Conservation (phyloP, 306 rosid genomes). For the Morella rubra region DNA sequence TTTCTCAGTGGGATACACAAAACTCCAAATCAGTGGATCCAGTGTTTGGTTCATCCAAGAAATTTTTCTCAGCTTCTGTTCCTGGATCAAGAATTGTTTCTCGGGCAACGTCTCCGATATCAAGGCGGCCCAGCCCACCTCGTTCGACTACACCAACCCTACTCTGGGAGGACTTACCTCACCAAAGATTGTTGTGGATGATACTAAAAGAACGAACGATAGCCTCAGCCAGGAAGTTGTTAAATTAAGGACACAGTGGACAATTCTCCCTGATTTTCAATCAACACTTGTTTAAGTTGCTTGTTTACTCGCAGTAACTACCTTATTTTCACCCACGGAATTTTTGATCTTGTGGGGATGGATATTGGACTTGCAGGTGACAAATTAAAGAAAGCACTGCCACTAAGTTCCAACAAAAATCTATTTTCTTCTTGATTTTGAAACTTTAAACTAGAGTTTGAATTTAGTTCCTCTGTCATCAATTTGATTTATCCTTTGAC, state of each 20-base stretch:
- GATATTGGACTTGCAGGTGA: constrained; percentile 2
- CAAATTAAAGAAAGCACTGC: not conserved
- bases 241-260: constrained; percentile 83
- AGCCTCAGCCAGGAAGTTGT: constrained; percentile 94
- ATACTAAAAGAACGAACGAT: constrained; percentile 80
- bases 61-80: constrained; percentile 98
- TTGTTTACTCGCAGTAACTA: constrained; percentile 6
- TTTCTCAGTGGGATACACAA: constrained; percentile 91
- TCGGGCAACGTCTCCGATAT: constrained; percentile 96
- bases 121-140: constrained; percentile 98
- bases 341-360: constrained; percentile 9
- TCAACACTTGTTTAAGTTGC: constrained; percentile 8
- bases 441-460: not conserved
- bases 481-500: not conserved
- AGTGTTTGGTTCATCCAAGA: constrained; percentile 95
- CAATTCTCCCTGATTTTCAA: not conserved
- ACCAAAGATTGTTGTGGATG: constrained; percentile 85
- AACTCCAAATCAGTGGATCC: constrained; percentile 93
- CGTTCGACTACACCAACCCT: constrained; percentile 98
- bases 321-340: constrained; percentile 11
- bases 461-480: not conserved
- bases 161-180: constrained; percentile 96
- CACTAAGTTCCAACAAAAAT: not conserved
- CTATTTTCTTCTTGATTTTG: not conserved
- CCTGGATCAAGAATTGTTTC: constrained; percentile 99